phyloP scores from a whole-genome alignment of 2,329 filamentous ascomycete species.

The Trichoderma arundinaceum region DNA sequence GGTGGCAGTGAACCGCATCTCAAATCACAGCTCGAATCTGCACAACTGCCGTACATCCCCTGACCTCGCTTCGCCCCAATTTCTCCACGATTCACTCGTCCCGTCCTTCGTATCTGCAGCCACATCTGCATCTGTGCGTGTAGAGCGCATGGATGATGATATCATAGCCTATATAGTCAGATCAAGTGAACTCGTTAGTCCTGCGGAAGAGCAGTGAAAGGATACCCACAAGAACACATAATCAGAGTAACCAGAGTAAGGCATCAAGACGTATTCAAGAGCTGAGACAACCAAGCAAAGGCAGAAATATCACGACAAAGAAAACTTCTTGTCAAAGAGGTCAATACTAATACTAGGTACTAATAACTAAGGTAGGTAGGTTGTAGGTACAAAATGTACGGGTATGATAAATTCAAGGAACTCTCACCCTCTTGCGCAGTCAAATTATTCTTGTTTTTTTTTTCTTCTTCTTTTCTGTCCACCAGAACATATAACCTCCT shows the following conservation, averaged over 20 bases:
- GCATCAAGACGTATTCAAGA: too few relatives aligned
- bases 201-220: background rate
- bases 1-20: slow-evolving; percentile 23
- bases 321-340: background rate
- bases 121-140: slow-evolving; percentile 12
- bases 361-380: slow-evolving; percentile 32
- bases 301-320: background rate
- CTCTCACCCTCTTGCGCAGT: slow-evolving; percentile 6
- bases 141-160: slow-evolving; percentile 20
- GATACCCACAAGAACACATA: background rate
- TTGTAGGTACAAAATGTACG: slow-evolving; percentile 19
- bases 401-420: slow-evolving; percentile 12
- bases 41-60: slow-evolving; percentile 1
- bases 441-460: background rate
- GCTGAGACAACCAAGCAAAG: background rate
- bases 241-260: too few relatives aligned
- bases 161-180: background rate
- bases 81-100: slow-evolving; percentile 20
- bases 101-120: background rate
- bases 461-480: background rate
- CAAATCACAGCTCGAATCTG: background rate
- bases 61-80: slow-evolving; percentile 16
- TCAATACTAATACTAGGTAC: slow-evolving; percentile 33
- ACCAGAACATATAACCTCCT: slow-evolving; percentile 19
- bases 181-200: background rate